Percentiles rank a stretch among this genome's conserved stretches.
phyloP scores from a whole-genome alignment of 306 rosid species.

The Dryas drummondii region DNA sequence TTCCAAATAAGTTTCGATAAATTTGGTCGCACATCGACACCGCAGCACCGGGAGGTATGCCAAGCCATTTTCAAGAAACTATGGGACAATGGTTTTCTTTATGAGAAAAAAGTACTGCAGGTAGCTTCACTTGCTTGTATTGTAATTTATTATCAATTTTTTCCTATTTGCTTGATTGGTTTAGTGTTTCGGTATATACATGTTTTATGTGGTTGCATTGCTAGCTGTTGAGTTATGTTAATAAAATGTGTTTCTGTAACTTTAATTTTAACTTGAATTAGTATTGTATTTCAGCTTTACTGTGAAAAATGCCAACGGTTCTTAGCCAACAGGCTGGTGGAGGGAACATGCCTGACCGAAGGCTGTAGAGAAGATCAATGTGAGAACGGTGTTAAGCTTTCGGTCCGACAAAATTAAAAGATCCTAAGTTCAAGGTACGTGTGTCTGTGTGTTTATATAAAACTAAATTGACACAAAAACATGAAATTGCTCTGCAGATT shows the following conservation, averaged over 20 bases:
- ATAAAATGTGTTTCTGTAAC: background rate
- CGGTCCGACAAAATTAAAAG: slow-evolving; percentile 75
- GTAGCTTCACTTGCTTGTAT: slow-evolving; percentile 26
- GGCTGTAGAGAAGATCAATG: slow-evolving; percentile 96
- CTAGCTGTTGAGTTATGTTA: background rate
- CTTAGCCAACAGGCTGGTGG: slow-evolving; percentile 91
- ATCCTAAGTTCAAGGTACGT: slow-evolving; percentile 88
- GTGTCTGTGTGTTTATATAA: too few species aligned
- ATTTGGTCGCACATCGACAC: slow-evolving; percentile 85
- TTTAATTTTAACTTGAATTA: slow-evolving; percentile 15
- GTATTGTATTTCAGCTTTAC: slow-evolving; percentile 64
- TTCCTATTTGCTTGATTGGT: background rate
- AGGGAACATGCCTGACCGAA: slow-evolving; percentile 75
- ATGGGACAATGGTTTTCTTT: slow-evolving; percentile 66
- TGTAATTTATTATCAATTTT: background rate
- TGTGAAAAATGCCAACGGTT: slow-evolving; percentile 78
- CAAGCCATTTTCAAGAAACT: slow-evolving; percentile 72
- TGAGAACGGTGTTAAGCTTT: slow-evolving; percentile 90
- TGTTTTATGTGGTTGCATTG: background rate
- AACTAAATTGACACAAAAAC: background rate
- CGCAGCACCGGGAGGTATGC: slow-evolving; percentile 87
- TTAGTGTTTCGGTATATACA: background rate
- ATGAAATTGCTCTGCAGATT: background rate
- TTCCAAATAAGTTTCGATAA: slow-evolving; percentile 83
- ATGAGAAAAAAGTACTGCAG: slow-evolving; percentile 89